These are phyloP conservation scores for Cystobasidium ongulense DNA, from an alignment of 768 basidiomycete genomes.

Conservation along the genomic window DNA sequence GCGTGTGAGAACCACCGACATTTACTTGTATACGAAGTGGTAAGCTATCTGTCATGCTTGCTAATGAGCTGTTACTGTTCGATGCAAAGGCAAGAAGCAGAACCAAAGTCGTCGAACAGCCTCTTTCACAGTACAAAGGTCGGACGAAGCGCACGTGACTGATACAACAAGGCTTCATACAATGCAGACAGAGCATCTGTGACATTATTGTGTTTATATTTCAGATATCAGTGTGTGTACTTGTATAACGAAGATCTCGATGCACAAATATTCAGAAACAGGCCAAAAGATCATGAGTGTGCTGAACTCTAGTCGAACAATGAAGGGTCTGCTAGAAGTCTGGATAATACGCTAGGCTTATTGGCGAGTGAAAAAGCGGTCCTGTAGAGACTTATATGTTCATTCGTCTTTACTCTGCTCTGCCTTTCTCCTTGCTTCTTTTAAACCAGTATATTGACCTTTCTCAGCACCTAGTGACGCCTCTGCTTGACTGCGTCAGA, in stretches of 20 bases:
- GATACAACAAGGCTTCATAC: not conserved
- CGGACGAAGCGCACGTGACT: not conserved
- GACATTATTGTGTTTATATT: not conserved
- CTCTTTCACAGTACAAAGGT: not conserved
- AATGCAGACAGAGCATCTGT: too few relatives aligned
- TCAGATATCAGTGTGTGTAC: not conserved
- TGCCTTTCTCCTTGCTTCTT: not conserved
- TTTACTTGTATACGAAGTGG: not conserved
- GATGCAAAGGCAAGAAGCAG: not conserved
- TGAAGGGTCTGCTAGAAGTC: not conserved
- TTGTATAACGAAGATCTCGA: not conserved
- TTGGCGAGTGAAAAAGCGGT: too few relatives aligned
- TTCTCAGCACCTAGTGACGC: constrained; percentile 2
- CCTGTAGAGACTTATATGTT: too few relatives aligned
- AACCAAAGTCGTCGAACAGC: not conserved
- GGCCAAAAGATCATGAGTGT: not conserved
- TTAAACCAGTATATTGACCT: not conserved
- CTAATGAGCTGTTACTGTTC: not conserved
- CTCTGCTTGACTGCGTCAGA: constrained; percentile 30
- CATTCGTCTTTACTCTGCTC: too few relatives aligned
- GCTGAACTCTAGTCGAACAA: not conserved
- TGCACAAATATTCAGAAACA: not conserved
- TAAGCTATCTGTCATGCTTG: not conserved
- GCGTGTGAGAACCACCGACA: not conserved
- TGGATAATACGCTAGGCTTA: too few relatives aligned